phyloP scores from a whole-genome alignment of 139 green algal species.

The Pseudopediastrum boryanum region DNA sequence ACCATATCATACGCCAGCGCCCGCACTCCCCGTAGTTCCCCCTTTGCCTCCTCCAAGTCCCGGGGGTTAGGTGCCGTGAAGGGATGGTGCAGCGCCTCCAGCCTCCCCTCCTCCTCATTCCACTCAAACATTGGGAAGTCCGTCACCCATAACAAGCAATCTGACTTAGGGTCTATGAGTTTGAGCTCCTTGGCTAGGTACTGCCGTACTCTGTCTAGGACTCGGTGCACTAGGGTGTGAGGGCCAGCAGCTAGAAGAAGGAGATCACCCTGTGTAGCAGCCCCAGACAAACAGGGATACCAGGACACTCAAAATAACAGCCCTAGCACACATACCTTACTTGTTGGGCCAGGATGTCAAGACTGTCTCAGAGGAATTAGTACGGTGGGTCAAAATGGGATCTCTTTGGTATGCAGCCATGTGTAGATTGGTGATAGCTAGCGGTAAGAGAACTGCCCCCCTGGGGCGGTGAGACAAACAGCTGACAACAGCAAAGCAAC shows the following conservation, averaged over 20 bases:
- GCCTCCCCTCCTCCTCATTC: constrained; percentile 83
- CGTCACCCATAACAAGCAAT: constrained; percentile 92
- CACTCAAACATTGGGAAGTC: constrained; percentile 99
- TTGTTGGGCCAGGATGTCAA: too few relatives aligned
- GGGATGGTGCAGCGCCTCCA: constrained; percentile 92
- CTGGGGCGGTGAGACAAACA: too few relatives aligned
- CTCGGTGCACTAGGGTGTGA: constrained; percentile 63
- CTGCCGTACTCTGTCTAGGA: constrained; percentile 87
- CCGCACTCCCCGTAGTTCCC: constrained; percentile 42
- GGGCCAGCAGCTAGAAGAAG: constrained; percentile 88
- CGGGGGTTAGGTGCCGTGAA: constrained; percentile 94
- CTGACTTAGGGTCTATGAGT: constrained; percentile 51
- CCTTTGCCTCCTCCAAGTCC: constrained; percentile 46
- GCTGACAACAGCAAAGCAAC: too few relatives aligned
- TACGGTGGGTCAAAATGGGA: too few relatives aligned
- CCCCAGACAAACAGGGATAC: background rate
- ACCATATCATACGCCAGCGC: constrained; percentile 97
- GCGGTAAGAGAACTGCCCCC: too few relatives aligned
- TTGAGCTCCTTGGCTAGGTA: constrained; percentile 78
- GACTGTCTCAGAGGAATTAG: too few relatives aligned
- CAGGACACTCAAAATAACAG: background rate
- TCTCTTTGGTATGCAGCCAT: too few relatives aligned
- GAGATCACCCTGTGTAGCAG: constrained; percentile 75
- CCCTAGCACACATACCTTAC: background rate
- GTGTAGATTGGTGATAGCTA: too few relatives aligned